Evolutionary conservation across 1,284 basidiomycete genomes (phyloP).

Genomic region (Tremellales sp.): DNA sequence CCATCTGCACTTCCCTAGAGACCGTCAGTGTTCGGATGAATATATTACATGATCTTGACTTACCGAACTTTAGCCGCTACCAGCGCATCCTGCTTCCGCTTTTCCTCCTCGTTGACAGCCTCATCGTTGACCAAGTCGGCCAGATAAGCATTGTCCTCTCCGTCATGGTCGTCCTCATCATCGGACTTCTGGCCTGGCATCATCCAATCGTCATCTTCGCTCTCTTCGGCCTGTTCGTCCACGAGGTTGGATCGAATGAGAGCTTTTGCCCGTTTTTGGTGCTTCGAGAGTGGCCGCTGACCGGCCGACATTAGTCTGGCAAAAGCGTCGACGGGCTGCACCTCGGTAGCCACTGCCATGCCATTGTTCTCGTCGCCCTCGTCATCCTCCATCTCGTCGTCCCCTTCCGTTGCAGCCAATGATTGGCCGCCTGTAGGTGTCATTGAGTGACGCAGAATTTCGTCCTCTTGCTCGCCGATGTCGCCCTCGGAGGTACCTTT

Average conservation of each 20-base stretch:
- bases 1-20: conserved; percentile 27
- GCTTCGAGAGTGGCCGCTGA: not conserved
- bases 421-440: not conserved
- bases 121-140: conserved; percentile 38
- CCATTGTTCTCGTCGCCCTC: not conserved
- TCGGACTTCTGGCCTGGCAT: conserved; percentile 13
- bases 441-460: not conserved
- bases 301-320: not conserved
- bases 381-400: not conserved
- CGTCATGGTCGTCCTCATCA: conserved; percentile 32
- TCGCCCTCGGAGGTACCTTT: not conserved
- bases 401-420: not conserved
- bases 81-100: conserved; percentile 20
- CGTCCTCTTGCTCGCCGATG: not conserved
- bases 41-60: conserved; percentile 4
- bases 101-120: conserved; percentile 25
- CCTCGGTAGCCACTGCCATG: too few relatives aligned
- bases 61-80: conserved; percentile 34
- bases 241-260: conserved; percentile 13
- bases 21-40: not conserved
- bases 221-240: conserved; percentile 43
- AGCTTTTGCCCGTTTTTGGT: not conserved
- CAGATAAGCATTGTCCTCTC: conserved; percentile 28
- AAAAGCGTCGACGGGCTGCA: not conserved
- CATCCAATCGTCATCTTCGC: conserved; percentile 42